phyloP scores from a whole-genome alignment of 331 rosid genomes.

The Quercus lobata region DNA sequence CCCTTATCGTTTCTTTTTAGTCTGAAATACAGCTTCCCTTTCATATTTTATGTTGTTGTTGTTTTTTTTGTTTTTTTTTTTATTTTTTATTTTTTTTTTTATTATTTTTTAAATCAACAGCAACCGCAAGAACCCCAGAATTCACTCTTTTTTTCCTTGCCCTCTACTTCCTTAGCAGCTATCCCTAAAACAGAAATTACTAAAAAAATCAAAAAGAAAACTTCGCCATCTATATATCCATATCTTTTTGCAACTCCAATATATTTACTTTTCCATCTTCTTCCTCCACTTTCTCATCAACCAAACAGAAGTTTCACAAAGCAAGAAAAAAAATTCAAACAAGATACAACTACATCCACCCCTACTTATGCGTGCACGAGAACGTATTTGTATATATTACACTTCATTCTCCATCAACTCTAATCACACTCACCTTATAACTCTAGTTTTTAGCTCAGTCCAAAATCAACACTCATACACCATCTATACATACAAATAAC shows the following conservation, averaged over 20 bases:
- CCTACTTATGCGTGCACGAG: no score
- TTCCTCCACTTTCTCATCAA: not conserved
- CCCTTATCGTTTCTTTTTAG: not conserved
- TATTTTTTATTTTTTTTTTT: rapidly evolving
- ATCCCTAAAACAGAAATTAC: not conserved
- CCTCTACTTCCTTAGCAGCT: not conserved
- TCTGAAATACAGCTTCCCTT: not conserved
- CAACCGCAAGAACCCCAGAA: not conserved
- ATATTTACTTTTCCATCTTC: not conserved
- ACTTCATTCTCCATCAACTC: no score
- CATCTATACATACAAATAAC: no score
- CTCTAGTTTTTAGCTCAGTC: no score
- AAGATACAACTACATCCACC: no score
- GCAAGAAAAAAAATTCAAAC: no score
- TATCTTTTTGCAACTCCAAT: not conserved
- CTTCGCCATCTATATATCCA: not conserved
- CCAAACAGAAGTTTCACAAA: not conserved
- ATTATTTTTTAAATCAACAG: not conserved
- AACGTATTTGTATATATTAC: no score
- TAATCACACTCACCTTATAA: no score
- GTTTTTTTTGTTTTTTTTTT: no score
- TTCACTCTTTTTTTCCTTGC: not conserved
- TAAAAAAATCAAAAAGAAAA: not conserved
- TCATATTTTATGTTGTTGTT: not conserved
- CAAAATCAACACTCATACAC: no score